Evolutionary conservation across 2,329 filamentous ascomycete species (phyloP).

Genomic region (Aspergillus ochraceus): DNA sequence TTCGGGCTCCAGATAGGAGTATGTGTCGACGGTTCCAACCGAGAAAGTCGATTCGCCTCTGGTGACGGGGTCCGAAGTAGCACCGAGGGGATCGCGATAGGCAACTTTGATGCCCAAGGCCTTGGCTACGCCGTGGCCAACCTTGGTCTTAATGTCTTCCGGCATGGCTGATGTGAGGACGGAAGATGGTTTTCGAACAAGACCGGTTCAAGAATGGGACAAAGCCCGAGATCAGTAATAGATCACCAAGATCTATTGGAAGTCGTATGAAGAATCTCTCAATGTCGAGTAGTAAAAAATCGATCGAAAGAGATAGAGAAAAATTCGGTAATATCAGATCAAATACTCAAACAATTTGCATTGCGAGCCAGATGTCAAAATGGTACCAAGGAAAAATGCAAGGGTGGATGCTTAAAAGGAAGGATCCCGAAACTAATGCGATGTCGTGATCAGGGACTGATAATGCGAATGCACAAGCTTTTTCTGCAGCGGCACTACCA

Average conservation of each 20-base stretch:
- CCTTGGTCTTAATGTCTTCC: constrained; percentile 49
- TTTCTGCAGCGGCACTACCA: not conserved
- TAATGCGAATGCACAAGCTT: constrained; percentile 20
- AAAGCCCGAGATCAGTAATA: not conserved
- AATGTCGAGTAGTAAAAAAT: not conserved
- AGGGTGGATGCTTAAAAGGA: constrained; percentile 16
- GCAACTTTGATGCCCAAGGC: constrained; percentile 78
- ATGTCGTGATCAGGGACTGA: constrained; percentile 31
- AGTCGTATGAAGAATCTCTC: not conserved
- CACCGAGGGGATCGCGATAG: constrained; percentile 58
- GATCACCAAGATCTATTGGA: not conserved
- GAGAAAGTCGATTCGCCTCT: constrained; percentile 80
- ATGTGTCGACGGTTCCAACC: constrained; percentile 69
- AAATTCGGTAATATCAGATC: not conserved
- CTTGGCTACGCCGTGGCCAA: constrained; percentile 75
- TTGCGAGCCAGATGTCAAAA: constrained; percentile 10
- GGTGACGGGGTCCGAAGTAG: constrained; percentile 62
- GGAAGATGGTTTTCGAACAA: not conserved
- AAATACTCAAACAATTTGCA: constrained; percentile 13
- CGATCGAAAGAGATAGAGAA: not conserved
- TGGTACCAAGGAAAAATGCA: constrained; percentile 9
- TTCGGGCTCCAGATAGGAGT: constrained; percentile 79
- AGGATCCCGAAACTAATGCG: constrained; percentile 18
- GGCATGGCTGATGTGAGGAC: constrained; percentile 29
- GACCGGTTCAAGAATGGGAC: not conserved